phyloP scores from a whole-genome alignment of 1,284 basidiomycete genomes.

The Heterobasidion irregulare region DNA sequence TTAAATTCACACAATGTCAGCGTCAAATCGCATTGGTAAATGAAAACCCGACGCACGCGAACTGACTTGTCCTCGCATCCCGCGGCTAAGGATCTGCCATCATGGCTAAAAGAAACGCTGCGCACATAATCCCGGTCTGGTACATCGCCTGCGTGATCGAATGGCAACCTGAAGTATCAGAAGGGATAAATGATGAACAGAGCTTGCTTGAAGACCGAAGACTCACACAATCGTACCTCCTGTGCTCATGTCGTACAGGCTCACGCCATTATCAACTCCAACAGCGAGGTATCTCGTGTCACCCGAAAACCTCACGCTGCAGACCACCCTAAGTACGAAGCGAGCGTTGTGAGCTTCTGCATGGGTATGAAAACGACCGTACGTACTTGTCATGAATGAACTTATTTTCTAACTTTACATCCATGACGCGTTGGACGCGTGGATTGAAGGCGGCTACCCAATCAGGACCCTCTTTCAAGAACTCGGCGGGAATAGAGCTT shows the following conservation, averaged over 20 bases:
- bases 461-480: slow-evolving; percentile 26
- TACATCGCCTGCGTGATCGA: neutral
- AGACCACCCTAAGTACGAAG: slow-evolving; percentile 49
- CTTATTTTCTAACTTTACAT: slow-evolving; percentile 19
- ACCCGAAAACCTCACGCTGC: slow-evolving; percentile 77
- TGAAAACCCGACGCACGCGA: slow-evolving; percentile 40
- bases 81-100: slow-evolving; percentile 75
- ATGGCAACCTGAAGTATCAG: neutral
- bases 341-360: too few species aligned
- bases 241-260: slow-evolving; percentile 71
- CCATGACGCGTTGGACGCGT: slow-evolving; percentile 25
- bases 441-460: slow-evolving; percentile 29
- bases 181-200: neutral
- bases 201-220: neutral
- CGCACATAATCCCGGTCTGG: slow-evolving; percentile 50
- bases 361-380: too few species aligned
- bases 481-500: slow-evolving; percentile 20
- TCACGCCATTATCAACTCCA: slow-evolving; percentile 70
- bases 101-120: slow-evolving; percentile 79
- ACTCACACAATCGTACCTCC: slow-evolving; percentile 55
- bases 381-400: slow-evolving; percentile 22
- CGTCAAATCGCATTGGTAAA: neutral
- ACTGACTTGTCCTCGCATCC: slow-evolving; percentile 83
- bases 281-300: slow-evolving; percentile 76
- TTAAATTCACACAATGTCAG: neutral